Evolutionary conservation across 345 rosid genomes (phyloP).

Genomic region (Triadica sebifera): DNA sequence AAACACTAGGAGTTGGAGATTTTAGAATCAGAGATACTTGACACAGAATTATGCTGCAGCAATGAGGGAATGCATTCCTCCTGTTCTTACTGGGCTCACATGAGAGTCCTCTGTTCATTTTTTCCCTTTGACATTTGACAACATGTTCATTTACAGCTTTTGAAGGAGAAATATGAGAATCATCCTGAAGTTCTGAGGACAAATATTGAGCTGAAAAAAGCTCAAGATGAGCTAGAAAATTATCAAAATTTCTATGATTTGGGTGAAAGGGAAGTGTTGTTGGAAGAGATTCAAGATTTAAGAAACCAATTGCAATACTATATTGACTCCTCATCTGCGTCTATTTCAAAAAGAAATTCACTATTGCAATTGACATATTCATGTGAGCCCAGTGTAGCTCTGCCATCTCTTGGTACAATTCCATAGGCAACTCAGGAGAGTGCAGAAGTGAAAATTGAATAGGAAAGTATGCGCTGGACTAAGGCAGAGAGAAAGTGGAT

Average conservation of each 20-base stretch:
- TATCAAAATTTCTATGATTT: conserved; percentile 71
- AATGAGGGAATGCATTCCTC: conserved; percentile 42
- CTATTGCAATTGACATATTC: conserved; percentile 56
- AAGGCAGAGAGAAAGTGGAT: conserved; percentile 96
- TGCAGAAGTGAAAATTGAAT: conserved; percentile 54
- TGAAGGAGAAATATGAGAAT: conserved; percentile 85
- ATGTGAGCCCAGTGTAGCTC: conserved; percentile 44
- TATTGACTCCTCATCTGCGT: conserved; percentile 59
- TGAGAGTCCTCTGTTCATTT: conserved; percentile 8
- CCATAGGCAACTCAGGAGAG: conserved; percentile 59
- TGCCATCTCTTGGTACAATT: conserved; percentile 41
- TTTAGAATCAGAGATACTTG: conserved; percentile 53
- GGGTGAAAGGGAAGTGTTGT: conserved; percentile 87
- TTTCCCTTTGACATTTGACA: conserved; percentile 18
- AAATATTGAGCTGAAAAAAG: conserved; percentile 74
- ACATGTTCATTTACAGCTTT: conserved; percentile 53
- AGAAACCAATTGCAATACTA: conserved; percentile 79
- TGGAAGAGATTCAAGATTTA: conserved; percentile 92
- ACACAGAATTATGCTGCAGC: conserved; percentile 40
- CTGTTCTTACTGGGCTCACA: no score
- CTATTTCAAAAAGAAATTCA: conserved; percentile 50
- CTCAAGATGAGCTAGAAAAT: conserved; percentile 76
- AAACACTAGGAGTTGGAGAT: conserved; percentile 79
- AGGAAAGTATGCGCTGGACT: conserved; percentile 60
- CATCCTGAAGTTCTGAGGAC: conserved; percentile 79